Conservation (phyloP, 768 basidiomycete species). For the Leucosporidium creatinivorum region DNA sequence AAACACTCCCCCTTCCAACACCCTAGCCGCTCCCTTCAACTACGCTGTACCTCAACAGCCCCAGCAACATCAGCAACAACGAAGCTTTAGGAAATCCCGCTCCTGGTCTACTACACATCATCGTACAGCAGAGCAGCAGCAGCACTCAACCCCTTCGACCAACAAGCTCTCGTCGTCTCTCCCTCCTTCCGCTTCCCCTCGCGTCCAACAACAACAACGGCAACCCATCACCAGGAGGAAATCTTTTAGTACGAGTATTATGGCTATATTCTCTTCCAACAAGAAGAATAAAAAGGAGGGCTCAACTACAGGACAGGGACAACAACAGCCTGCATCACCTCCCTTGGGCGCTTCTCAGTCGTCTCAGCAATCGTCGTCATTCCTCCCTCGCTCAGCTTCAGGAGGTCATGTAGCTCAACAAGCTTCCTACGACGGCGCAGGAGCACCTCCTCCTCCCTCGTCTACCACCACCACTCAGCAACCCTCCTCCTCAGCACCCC, state of each 20-base stretch:
- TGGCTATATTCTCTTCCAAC: slow-evolving; percentile 32
- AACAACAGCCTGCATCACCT: not conserved
- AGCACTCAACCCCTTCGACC: too few relatives aligned
- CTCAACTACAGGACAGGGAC: not conserved
- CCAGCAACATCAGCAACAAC: too few relatives aligned
- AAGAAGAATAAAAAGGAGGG: slow-evolving; percentile 24
- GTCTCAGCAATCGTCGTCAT: not conserved
- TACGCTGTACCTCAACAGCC: too few relatives aligned
- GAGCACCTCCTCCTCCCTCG: not conserved
- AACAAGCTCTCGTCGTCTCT: too few relatives aligned
- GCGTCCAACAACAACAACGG: too few relatives aligned
- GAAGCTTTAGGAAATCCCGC: too few relatives aligned
- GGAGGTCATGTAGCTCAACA: not conserved
- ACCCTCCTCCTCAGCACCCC: not conserved
- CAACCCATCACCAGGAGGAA: not conserved
- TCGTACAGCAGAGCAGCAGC: too few relatives aligned
- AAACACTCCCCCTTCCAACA: too few relatives aligned
- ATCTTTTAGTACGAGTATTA: not conserved
- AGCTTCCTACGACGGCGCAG: not conserved
- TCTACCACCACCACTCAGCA: not conserved
- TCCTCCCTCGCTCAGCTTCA: not conserved
- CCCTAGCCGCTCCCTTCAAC: too few relatives aligned
- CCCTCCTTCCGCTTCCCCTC: too few relatives aligned
- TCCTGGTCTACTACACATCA: too few relatives aligned
- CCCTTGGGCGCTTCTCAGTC: too few relatives aligned